Evolutionary conservation across 768 basidiomycete species (phyloP), one percentile per base, ranked within the genome.

Genomic region (Rubroboletus satanas): DNA sequence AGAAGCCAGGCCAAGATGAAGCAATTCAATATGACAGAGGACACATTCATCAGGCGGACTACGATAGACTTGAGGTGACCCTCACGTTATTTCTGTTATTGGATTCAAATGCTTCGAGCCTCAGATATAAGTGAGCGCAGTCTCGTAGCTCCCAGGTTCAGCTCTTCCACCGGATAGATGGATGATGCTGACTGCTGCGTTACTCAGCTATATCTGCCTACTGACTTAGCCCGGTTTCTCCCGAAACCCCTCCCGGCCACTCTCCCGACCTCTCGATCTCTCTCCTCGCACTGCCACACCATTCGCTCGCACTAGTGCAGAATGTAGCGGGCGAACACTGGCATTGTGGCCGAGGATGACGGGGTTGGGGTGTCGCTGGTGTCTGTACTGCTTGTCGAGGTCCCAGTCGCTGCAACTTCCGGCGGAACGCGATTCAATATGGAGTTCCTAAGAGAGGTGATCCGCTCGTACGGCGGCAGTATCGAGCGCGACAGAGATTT

Each of bases 401-500:
- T 10, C 36, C 46, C 57, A 7, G 57, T 50, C 12, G 55, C 60
- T 55, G 54, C 35, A 38, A 50, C 55, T 48, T 69, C 74, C 17
- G 77, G 75, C 47, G 74, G 73, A 55, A 80, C 67, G 55, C 69
- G 66, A 58, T 62, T 65, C 61, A 72, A 57, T 56, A 82, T 67
- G 54, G 74, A 73, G 48, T 77, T 68, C 55, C 83, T 77, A 47
- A 83, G 76, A 66, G 79, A 77, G 44, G 77, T 75, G 62, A 84
- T 79, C 44, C 80, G 77, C 57, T 73, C 75, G 66, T 80, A 82
- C 21, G 21, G 21, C 21, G 21, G 81, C 83, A 35, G 77, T 75
- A 51, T 83, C 79, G 37, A 84, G 71, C 7, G 78, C 78, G n/a
- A 72, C 69, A 38, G 82, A 77, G n/a, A 81, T 80, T 52, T 77